A percentile compares a stretch with the other conserved stretches of the same genome.
Conservation (phyloP, 1,139 yeast genomes). For the Pichiaceae sp. region DNA sequence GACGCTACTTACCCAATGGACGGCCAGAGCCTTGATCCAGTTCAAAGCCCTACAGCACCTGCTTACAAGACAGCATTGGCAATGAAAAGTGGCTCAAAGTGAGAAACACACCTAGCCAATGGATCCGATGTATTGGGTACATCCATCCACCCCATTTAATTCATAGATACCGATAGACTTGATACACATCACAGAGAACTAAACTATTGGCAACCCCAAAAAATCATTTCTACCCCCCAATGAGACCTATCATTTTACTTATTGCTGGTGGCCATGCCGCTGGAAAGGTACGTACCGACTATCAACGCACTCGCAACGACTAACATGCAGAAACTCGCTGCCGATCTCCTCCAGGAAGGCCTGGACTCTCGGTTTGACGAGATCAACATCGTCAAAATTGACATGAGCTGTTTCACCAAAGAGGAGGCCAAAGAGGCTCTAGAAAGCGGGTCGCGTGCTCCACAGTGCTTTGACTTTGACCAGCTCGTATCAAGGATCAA, state of each 20-base stretch:
- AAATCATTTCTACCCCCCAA: not conserved
- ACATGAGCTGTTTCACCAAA: conserved; percentile 23
- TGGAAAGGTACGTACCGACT: conserved; percentile 19
- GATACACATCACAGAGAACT: too few species aligned
- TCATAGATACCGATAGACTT: too few species aligned
- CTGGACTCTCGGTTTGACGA: conserved; percentile 19
- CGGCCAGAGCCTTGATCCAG: conserved; percentile 66
- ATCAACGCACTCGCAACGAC: conserved; percentile 1
- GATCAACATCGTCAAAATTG: conserved; percentile 29
- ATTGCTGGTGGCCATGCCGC: conserved; percentile 25
- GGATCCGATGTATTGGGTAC: too few species aligned
- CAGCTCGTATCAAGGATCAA: conserved; percentile 18
- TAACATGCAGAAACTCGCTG: conserved; percentile 14
- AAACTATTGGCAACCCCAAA: too few species aligned
- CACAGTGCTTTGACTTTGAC: conserved; percentile 31
- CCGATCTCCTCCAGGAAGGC: conserved; percentile 12
- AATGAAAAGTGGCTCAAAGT: too few species aligned
- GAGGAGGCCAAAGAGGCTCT: not conserved
- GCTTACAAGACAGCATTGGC: conserved; percentile 90
- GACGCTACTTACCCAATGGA: conserved; percentile 72
- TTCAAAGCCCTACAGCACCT: conserved; percentile 92
- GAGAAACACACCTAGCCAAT: too few species aligned
- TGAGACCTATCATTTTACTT: conserved; percentile 13
- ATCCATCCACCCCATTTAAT: too few species aligned
- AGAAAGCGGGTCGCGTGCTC: conserved; percentile 13